Evolutionary conservation across 176 grass and related monocot species (phyloP).

Genomic region (Oropetium thomaeum): DNA sequence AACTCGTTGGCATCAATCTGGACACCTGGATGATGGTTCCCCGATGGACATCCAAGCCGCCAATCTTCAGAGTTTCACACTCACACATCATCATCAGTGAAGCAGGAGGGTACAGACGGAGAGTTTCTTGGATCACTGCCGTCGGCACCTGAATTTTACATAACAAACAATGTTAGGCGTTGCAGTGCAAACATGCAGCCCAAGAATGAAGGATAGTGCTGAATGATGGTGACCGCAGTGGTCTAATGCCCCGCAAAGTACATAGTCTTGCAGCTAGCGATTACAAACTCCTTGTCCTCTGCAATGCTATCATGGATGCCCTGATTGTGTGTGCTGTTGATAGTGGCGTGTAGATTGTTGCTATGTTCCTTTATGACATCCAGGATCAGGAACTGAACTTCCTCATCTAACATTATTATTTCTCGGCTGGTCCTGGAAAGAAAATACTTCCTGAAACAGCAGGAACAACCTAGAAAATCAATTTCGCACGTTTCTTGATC

Average conservation of each 20-base stretch:
- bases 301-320: background rate
- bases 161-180: background rate
- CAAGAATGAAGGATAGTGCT: background rate
- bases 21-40: conserved; percentile 56
- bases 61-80: conserved; percentile 55
- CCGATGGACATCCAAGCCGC: conserved; percentile 40
- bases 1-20: conserved; percentile 42
- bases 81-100: conserved; percentile 13
- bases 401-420: conserved; percentile 44
- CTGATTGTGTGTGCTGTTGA: conserved; percentile 32
- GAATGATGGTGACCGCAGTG: conserved; percentile 33
- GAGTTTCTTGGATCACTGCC: conserved; percentile 88
- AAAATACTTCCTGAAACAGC: conserved; percentile 35
- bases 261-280: conserved; percentile 70
- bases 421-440: conserved; percentile 57
- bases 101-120: conserved; percentile 51
- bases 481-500: conserved; percentile 25
- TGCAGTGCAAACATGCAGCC: background rate
- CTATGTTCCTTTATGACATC: conserved; percentile 47
- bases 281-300: conserved; percentile 41
- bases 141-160: conserved; percentile 50
- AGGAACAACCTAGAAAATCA: background rate
- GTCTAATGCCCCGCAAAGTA: conserved; percentile 70
- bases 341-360: conserved; percentile 35
- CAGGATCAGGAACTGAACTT: conserved; percentile 43